Conservation (phyloP, 805 yeast species). For the Candida lessepsii region DNA sequence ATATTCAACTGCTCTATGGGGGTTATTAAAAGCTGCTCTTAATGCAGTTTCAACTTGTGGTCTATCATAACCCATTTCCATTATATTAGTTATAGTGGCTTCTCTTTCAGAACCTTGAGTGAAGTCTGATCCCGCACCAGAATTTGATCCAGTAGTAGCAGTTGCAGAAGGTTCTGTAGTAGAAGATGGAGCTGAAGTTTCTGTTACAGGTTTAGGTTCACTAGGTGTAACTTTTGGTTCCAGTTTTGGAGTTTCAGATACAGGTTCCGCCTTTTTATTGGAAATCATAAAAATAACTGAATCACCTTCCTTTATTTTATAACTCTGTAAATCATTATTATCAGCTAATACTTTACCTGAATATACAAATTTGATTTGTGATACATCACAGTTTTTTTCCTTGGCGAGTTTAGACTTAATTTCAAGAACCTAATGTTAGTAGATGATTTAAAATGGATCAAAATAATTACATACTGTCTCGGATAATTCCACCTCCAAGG, state of each 20-base stretch:
- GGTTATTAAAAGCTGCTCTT: constrained; percentile 94
- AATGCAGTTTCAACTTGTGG: constrained; percentile 85
- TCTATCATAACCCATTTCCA: constrained; percentile 95
- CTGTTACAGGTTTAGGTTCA: constrained; percentile 23
- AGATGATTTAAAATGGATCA: neutral
- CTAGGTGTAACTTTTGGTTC: constrained; percentile 24
- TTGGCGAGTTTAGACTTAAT: constrained; percentile 73
- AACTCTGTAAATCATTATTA: constrained; percentile 67
- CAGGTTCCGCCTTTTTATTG: constrained; percentile 32
- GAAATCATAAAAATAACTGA: constrained; percentile 92
- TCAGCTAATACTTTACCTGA: constrained; percentile 90
- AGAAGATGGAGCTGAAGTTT: constrained; percentile 22
- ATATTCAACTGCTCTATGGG: constrained; percentile 97
- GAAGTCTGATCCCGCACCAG: constrained; percentile 49
- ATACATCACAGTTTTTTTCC: constrained; percentile 52
- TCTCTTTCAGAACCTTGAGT: constrained; percentile 79
- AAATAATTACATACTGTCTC: constrained; percentile 53
- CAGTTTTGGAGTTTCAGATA: constrained; percentile 11
- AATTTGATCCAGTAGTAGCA: constrained; percentile 12
- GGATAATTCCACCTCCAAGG: constrained; percentile 68
- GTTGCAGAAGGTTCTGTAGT: constrained; percentile 19
- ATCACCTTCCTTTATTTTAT: constrained; percentile 79
- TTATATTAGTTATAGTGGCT: constrained; percentile 73
- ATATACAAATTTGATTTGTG: constrained; percentile 84
- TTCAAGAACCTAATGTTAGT: constrained; percentile 45